These are phyloP conservation scores for Rhodosporidiobolus odoratus DNA, from an alignment of 768 basidiomycete species.

Conservation along the genomic window DNA sequence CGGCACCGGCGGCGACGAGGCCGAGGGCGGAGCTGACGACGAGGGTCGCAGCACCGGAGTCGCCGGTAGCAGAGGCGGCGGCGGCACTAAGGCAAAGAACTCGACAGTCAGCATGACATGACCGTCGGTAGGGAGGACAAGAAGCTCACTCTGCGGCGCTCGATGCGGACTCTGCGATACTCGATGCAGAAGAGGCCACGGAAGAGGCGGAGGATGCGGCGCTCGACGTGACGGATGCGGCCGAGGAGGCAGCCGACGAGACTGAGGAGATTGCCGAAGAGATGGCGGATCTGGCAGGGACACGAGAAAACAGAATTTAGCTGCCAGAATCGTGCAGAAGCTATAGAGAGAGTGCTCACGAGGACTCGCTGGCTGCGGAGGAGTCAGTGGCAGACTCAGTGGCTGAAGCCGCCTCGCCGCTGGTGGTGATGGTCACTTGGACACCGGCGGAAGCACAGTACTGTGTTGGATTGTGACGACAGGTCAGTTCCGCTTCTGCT, in stretches of 20 bases:
- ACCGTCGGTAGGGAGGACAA: no score
- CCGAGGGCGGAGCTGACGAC: constrained; percentile 9
- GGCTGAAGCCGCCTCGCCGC: not conserved
- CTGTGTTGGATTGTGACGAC: not conserved
- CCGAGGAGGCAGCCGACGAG: not conserved
- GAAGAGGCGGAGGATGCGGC: not conserved
- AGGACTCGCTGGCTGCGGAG: no score
- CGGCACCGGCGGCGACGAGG: constrained; percentile 7
- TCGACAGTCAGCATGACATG: no score
- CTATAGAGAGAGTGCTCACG: no score
- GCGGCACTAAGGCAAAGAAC: no score
- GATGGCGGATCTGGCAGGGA: not conserved
- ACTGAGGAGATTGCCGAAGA: not conserved
- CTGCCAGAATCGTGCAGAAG: no score
- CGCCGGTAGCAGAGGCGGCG: not conserved
- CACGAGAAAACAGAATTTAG: not conserved
- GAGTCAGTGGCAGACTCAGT: not conserved
- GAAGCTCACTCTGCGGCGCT: no score
- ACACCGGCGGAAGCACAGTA: constrained; percentile 21
- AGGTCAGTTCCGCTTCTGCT: not conserved
- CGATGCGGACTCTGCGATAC: no score
- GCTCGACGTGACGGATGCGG: not conserved
- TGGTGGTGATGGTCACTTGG: not conserved
- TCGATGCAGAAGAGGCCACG: no score
- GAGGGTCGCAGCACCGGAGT: not conserved